Base-by-base conservation (phyloP, 2,329 filamentous ascomycete genomes). In the Dothistroma pini region DNA sequence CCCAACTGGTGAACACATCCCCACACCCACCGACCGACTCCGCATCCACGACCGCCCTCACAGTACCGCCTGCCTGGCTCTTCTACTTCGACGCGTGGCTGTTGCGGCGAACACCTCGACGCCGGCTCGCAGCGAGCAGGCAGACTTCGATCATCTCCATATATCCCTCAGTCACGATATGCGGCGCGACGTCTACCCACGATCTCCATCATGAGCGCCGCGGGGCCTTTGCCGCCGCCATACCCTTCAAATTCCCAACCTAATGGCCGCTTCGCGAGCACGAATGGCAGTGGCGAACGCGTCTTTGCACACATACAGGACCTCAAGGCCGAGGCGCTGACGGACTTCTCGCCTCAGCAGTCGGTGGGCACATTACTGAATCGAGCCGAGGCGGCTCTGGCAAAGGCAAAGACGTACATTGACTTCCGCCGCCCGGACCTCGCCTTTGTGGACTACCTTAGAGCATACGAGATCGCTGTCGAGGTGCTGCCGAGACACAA, bases 371-470 rank as follows among this genome's bases (percentile, higher is more conserved):
- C 72, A 47, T 70, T 82, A 19, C 68, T 82, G 22, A 71, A 74
- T 7, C 63, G 68, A 9, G 80, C 80, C 44, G 75, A 77, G 35
- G 67, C 67, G 11, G 75, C 77, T 57, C 74, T 81, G 61, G 73
- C 69, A 44, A 73, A 74, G 51, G 88, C 90, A 41, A 83, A 86
- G 64, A 84, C 83, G 56, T 79, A 82, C 59, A 69, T 86, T 61
- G 83, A 84, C 54, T 88, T 89, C 75, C 79, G 84, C 29, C 81
- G 86, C 38, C 85, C 87, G 4, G 91, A 95, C 71, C 75, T 86
- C 41, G 93, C 93, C 2, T 88, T 96, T 58, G 85, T 89, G 66
- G 90, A 96, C 63, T 97, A 93, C 71, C 83, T 97, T 60, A 85
- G 88, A 64, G 90, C 93, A 11, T 92, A 84, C 62, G 87, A 92